Conservation (phyloP, 768 basidiomycete genomes). For the Dentipellis fragilis region DNA sequence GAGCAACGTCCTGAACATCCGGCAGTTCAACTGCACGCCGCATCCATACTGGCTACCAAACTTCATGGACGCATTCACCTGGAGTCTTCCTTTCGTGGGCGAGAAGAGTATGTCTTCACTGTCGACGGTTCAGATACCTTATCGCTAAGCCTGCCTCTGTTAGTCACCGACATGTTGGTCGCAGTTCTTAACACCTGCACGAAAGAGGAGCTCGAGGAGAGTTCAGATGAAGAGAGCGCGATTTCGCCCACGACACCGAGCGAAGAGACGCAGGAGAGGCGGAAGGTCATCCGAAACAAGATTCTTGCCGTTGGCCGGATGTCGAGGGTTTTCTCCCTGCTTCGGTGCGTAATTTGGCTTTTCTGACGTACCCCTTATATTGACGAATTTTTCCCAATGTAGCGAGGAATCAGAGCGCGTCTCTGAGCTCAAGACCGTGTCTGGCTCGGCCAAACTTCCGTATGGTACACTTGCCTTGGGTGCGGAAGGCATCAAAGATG, state of each 20-base stretch:
- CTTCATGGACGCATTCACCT: conserved; percentile 97
- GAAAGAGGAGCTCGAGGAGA: conserved; percentile 91
- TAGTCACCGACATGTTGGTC: conserved; percentile 98
- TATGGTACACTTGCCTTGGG: conserved; percentile 80
- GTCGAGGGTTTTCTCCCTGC: conserved; percentile 90
- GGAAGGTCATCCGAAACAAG: conserved; percentile 95
- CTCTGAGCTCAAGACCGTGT: conserved; percentile 90
- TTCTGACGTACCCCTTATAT: background rate
- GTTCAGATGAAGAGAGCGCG: conserved; percentile 33
- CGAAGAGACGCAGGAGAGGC: conserved; percentile 57
- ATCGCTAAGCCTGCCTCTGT: conserved; percentile 1
- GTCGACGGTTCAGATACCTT: background rate
- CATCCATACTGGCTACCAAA: conserved; percentile 95
- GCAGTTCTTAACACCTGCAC: conserved; percentile 95
- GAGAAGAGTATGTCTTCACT: conserved; percentile 68
- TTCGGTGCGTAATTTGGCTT: conserved; percentile 54
- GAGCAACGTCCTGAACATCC: conserved; percentile 97
- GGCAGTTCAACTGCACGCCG: conserved; percentile 94
- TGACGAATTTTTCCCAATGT: conserved; percentile 3
- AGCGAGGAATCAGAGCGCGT: conserved; percentile 98
- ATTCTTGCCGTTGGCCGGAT: conserved; percentile 96
- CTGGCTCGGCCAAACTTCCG: conserved; percentile 68
- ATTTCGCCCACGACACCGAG: conserved; percentile 26
- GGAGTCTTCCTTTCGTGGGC: conserved; percentile 95
- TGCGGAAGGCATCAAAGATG: conserved; percentile 90